phyloP scores from a whole-genome alignment of 2,329 filamentous ascomycete genomes.

The Rachicladosporium sp. region DNA sequence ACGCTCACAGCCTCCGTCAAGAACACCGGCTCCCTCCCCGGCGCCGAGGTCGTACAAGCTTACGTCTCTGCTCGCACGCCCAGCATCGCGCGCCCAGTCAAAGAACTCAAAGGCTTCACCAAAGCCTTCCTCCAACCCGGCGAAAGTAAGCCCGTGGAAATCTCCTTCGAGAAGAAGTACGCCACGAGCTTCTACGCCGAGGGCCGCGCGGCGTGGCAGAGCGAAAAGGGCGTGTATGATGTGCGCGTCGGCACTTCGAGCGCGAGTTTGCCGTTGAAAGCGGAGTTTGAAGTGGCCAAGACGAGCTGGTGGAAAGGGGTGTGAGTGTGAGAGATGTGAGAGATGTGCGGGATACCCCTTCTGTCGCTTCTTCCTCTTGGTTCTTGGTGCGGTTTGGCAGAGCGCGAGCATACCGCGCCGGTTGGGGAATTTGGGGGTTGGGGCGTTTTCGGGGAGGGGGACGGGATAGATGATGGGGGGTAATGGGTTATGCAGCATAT shows the following conservation, averaged over 20 bases:
- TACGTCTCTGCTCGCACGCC: conserved; percentile 55
- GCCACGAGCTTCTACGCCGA: conserved; percentile 61
- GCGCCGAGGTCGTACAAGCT: conserved; percentile 54
- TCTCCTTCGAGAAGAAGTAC: conserved; percentile 50
- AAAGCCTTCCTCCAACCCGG: conserved; percentile 50
- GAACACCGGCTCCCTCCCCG: conserved; percentile 45
- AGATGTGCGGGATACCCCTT: neutral
- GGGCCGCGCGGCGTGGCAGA: conserved; percentile 50
- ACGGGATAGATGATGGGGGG: neutral
- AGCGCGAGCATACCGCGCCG: neutral
- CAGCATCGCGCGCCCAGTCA: conserved; percentile 51
- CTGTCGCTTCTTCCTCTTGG: no score
- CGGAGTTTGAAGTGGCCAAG: conserved; percentile 45
- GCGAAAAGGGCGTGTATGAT: conserved; percentile 53
- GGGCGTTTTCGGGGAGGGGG: no score
- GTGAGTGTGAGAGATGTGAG: conserved; percentile 24
- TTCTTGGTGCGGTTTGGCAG: no score
- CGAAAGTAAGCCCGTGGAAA: conserved; percentile 43
- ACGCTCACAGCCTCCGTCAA: conserved; percentile 39
- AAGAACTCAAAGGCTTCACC: conserved; percentile 58
- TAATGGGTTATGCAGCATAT: neutral
- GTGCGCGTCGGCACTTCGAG: conserved; percentile 51
- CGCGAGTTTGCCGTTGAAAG: conserved; percentile 37
- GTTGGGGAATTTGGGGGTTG: no score
- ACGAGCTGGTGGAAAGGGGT: conserved; percentile 58